Evolutionary conservation across 2,329 filamentous ascomycete species (phyloP).

Genomic region (Biscogniauxia marginata): DNA sequence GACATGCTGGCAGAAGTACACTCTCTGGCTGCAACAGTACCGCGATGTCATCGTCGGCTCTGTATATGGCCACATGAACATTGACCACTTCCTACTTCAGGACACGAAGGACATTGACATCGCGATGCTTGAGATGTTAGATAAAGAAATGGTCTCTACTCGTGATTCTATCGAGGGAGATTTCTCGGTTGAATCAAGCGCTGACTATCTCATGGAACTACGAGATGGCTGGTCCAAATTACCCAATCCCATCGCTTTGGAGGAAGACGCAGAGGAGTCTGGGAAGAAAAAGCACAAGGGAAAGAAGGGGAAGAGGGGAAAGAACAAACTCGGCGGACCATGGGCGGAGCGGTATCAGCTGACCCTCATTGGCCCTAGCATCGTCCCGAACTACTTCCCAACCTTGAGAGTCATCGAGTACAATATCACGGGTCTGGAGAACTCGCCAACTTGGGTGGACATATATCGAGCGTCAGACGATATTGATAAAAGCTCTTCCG

Average conservation of each 20-base stretch:
- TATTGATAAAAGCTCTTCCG: background rate
- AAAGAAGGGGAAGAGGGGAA: constrained; percentile 51
- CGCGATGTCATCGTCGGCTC: constrained; percentile 81
- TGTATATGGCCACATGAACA: constrained; percentile 95
- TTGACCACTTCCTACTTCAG: constrained; percentile 93
- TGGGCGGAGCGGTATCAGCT: constrained; percentile 85
- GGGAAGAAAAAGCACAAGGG: constrained; percentile 53
- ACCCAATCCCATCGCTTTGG: constrained; percentile 48
- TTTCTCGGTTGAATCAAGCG: constrained; percentile 65
- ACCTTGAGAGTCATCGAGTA: constrained; percentile 90
- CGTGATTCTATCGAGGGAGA: constrained; percentile 47
- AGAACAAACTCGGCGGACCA: constrained; percentile 71
- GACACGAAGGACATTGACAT: constrained; percentile 77
- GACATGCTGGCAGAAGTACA: constrained; percentile 97
- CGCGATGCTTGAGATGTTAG: constrained; percentile 37
- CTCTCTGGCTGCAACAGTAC: constrained; percentile 85
- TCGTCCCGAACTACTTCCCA: constrained; percentile 92
- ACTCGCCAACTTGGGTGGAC: constrained; percentile 45
- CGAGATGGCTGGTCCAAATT: constrained; percentile 75
- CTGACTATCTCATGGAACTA: constrained; percentile 77
- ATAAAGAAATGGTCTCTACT: constrained; percentile 21
- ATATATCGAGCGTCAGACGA: constrained; percentile 8
- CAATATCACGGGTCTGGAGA: constrained; percentile 77
- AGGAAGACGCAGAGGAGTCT: constrained; percentile 29
- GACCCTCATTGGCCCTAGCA: constrained; percentile 76